Base-by-base conservation (phyloP, 371 early-diverging fungal genomes). In the Rhizopus delemar region DNA sequence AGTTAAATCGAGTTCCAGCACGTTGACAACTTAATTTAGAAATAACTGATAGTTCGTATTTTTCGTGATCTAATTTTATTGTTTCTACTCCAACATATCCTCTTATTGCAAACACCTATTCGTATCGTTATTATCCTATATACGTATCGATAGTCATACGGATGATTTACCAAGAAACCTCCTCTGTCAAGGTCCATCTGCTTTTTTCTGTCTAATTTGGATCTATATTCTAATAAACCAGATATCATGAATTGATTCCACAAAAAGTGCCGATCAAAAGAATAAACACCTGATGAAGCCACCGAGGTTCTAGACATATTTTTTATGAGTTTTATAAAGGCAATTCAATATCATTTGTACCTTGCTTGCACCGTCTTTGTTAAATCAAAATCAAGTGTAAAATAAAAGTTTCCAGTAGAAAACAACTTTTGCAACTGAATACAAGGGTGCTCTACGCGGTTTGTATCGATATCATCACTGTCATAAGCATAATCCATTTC, bases 1-100 rank as follows among this genome's bases (percentile, higher is more conserved):
- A 88, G 68, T 93, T 90, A 70, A 91, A 99, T 51, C 99, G 87
- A 35, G 98, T 95, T 2, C 95, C 95, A n/a, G 96, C 94, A 52
- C 98, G 86, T 70, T 91, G 88, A 68, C 93, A 93, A 65, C 95
- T 92, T 58, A 98, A 79, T 57, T 99, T 85, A 22, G 97, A 97
- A 39, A 99, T 87, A 29, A 99, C 74, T 3, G 89, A 86, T 33
- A 95, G 58, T 22, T 84, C 83, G 8, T 70, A 73, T 35, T 60
- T 70, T 35, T 81, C 81, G 9, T 75, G 62, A 15, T 74, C 78
- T 22, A 75, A 66, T 22, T 55, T 56, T 34, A 80, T 61, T 4
- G 80, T 56, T 43, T 78, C 74, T 16, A 78, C 77, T 5, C 87
- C 86, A 0, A 88, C 82, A 65, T 82, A 89, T 22, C 91, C 91